phyloP scores from a whole-genome alignment of 2,329 filamentous ascomycete genomes.

The Venturia pyrina region DNA sequence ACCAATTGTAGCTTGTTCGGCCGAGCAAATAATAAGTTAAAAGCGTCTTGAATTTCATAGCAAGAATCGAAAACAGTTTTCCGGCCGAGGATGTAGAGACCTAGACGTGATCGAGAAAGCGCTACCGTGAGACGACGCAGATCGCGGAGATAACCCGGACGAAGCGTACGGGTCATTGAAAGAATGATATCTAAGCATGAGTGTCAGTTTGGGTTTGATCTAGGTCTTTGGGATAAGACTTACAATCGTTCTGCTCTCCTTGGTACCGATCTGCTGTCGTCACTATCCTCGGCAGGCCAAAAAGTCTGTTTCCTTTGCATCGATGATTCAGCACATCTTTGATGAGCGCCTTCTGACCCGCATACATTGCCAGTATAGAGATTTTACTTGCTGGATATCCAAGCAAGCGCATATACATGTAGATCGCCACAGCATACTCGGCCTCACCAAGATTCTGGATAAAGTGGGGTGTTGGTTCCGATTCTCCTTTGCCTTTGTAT shows the following conservation, averaged over 20 bases:
- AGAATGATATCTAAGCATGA: slow-evolving; percentile 69
- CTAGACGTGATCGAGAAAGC: slow-evolving; percentile 81
- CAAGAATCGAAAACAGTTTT: slow-evolving; percentile 81
- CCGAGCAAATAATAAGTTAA: slow-evolving; percentile 65
- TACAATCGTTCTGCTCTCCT: slow-evolving; percentile 98
- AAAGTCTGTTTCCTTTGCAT: slow-evolving; percentile 73
- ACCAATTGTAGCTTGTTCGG: slow-evolving; percentile 73
- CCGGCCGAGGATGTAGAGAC: slow-evolving; percentile 84
- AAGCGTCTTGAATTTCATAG: slow-evolving; percentile 78
- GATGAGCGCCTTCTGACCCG: slow-evolving; percentile 81
- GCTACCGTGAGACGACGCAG: slow-evolving; percentile 90
- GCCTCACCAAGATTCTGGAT: slow-evolving; percentile 95
- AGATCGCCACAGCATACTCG: slow-evolving; percentile 91
- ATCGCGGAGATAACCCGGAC: slow-evolving; percentile 86
- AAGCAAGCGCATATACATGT: slow-evolving; percentile 92
- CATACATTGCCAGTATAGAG: slow-evolving; percentile 85
- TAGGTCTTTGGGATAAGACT: slow-evolving; percentile 30
- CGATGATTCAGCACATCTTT: slow-evolving; percentile 76
- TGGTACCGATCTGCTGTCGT: slow-evolving; percentile 98
- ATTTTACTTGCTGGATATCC: slow-evolving; percentile 81
- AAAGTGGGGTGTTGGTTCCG: slow-evolving; percentile 85
- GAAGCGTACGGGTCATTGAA: slow-evolving; percentile 78
- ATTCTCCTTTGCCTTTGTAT: slow-evolving; percentile 83
- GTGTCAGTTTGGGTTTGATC: neutral
- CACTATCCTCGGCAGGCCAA: slow-evolving; percentile 80